These are phyloP conservation scores for Marasmius oreades DNA, from an alignment of 1,284 basidiomycete species.

Conservation along the genomic window DNA sequence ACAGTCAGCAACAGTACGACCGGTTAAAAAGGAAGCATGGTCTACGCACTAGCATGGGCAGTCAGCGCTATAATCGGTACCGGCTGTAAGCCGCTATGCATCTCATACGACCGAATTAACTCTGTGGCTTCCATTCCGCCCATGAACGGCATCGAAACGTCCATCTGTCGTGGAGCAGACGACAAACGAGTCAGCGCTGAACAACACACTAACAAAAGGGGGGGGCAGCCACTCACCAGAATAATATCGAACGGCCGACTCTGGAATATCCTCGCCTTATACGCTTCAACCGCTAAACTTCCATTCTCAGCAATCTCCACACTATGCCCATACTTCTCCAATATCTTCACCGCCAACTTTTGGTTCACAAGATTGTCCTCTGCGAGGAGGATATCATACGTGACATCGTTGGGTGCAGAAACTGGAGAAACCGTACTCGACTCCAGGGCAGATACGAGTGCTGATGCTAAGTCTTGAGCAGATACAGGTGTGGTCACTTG, in stretches of 20 bases:
- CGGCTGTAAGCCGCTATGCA: constrained; percentile 63
- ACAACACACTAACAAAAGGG: too few species aligned
- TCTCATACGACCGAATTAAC: constrained; percentile 79
- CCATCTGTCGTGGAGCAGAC: constrained; percentile 65
- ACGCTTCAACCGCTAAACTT: constrained; percentile 84
- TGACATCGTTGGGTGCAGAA: constrained; percentile 76
- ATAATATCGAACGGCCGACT: constrained; percentile 83
- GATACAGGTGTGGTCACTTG: constrained; percentile 91
- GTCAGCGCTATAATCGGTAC: constrained; percentile 97
- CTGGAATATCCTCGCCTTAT: constrained; percentile 74
- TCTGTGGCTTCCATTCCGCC: constrained; percentile 90
- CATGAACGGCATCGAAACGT: constrained; percentile 98
- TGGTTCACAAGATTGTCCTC: constrained; percentile 99
- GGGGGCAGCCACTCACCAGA: constrained; percentile 56
- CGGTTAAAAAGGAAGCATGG: neutral
- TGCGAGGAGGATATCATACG: constrained; percentile 93
- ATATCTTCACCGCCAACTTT: constrained; percentile 93
- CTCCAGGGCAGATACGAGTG: constrained; percentile 92
- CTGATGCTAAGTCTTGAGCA: constrained; percentile 87
- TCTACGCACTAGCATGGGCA: constrained; percentile 77
- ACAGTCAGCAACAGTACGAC: constrained; percentile 11
- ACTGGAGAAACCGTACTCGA: constrained; percentile 86
- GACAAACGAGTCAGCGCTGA: neutral
- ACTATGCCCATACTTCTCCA: constrained; percentile 95
- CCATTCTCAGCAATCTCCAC: constrained; percentile 99